Percentiles rank a stretch among this genome's conserved stretches.
These are phyloP conservation scores for Neonectria ditissima DNA, from an alignment of 2,329 filamentous ascomycete species.

Conservation along the genomic window DNA sequence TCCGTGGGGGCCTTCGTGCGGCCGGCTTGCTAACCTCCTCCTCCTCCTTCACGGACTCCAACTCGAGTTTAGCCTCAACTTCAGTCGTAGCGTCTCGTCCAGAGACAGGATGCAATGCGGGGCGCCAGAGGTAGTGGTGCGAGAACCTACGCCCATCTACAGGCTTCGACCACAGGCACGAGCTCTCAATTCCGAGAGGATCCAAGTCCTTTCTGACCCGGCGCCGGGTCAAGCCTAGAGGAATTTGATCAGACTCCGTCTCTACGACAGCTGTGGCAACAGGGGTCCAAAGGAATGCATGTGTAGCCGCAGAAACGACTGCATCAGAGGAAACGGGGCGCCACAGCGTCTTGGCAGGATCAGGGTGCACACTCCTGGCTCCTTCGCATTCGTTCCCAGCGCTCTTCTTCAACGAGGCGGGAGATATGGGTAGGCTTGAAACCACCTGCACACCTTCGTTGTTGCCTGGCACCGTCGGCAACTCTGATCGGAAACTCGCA, in stretches of 20 bases:
- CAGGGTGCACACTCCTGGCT: slow-evolving; percentile 22
- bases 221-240: slow-evolving; percentile 13
- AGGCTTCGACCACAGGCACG: slow-evolving; percentile 37
- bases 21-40: slow-evolving; percentile 53
- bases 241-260: slow-evolving; percentile 23
- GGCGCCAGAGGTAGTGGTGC: slow-evolving; percentile 36
- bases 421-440: slow-evolving; percentile 34
- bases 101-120: slow-evolving; percentile 19
- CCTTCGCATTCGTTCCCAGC: slow-evolving; percentile 55
- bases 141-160: slow-evolving; percentile 15
- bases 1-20: slow-evolving; percentile 66
- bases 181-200: slow-evolving; percentile 39
- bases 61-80: neutral
- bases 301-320: slow-evolving; percentile 22
- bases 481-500: slow-evolving; percentile 17
- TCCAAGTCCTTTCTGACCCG: slow-evolving; percentile 26
- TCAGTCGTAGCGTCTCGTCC: slow-evolving; percentile 5
- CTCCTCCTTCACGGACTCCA: slow-evolving; percentile 31
- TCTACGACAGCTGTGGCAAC: slow-evolving; percentile 27
- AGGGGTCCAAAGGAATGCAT: slow-evolving; percentile 41
- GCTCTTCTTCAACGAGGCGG: slow-evolving; percentile 59
- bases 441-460: slow-evolving; percentile 53
- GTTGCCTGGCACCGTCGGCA: slow-evolving; percentile 6
- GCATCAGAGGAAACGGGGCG: slow-evolving; percentile 32
- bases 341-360: slow-evolving; percentile 37